phyloP scores from a whole-genome alignment of 768 basidiomycete genomes.

The Cantharellus cinnabarinus region DNA sequence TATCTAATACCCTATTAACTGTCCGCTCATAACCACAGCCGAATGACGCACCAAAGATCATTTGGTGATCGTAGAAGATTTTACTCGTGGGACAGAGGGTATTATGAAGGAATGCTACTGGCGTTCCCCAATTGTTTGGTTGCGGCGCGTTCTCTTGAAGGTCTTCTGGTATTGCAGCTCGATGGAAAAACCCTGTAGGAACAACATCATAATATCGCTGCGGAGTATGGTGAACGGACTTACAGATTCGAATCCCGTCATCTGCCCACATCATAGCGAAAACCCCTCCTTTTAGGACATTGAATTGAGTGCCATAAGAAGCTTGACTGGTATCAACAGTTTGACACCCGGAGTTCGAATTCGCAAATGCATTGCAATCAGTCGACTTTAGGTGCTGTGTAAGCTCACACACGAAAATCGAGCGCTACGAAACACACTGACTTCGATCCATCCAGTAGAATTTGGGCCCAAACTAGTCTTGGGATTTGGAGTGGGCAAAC shows the following conservation, averaged over 20 bases:
- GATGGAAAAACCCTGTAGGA: constrained; percentile 17
- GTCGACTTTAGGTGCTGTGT: constrained; percentile 3
- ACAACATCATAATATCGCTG: background rate
- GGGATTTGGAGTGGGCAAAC: background rate
- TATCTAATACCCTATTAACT: constrained; percentile 12
- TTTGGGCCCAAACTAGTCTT: background rate
- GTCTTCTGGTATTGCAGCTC: constrained; percentile 14
- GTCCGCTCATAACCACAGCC: background rate
- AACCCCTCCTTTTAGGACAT: constrained; percentile 26
- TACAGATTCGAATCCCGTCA: constrained; percentile 27
- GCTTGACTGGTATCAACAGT: constrained; percentile 16
- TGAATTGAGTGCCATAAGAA: constrained; percentile 26
- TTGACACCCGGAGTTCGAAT: constrained; percentile 24
- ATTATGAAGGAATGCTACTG: constrained; percentile 21
- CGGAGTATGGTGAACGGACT: constrained; percentile 4
- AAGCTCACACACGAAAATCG: background rate
- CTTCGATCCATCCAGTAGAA: constrained; percentile 5
- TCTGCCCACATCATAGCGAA: constrained; percentile 23
- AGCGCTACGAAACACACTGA: background rate
- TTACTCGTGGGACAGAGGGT: constrained; percentile 18
- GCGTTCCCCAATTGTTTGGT: constrained; percentile 24
- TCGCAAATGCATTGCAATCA: constrained; percentile 10
- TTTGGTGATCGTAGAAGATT: constrained; percentile 21
- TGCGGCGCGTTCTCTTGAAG: constrained; percentile 16
- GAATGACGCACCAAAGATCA: constrained; percentile 15